A percentile compares a stretch with the other conserved stretches of the same genome.
These are phyloP conservation scores for Hordeum marinum DNA, from an alignment of 176 grass and related monocot genomes.

Conservation along the genomic window DNA sequence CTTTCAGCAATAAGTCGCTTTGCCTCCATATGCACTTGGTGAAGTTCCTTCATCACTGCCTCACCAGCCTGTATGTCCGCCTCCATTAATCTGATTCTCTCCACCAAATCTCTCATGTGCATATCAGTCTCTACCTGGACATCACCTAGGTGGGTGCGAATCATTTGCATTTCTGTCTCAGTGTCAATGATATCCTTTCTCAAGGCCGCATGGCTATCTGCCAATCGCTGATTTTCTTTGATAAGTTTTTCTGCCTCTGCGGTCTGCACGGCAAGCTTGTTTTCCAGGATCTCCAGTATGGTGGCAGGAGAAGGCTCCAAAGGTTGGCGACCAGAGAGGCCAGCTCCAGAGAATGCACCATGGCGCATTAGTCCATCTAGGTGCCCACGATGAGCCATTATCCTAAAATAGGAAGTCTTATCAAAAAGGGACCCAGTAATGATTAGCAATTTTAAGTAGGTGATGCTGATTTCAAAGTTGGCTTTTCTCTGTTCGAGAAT, in stretches of 20 bases:
- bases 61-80: constrained; percentile 63
- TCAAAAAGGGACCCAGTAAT: background rate
- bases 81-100: constrained; percentile 73
- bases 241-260: constrained; percentile 71
- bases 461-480: background rate
- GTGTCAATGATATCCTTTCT: constrained; percentile 78
- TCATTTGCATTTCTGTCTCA: constrained; percentile 69
- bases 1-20: constrained; percentile 60
- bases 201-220: constrained; percentile 63
- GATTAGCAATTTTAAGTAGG: background rate
- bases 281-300: constrained; percentile 54
- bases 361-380: constrained; percentile 59
- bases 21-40: constrained; percentile 75
- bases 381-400: constrained; percentile 62
- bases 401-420: constrained; percentile 23
- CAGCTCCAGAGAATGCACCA: constrained; percentile 45
- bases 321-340: constrained; percentile 29
- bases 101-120: constrained; percentile 59
- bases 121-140: constrained; percentile 71
- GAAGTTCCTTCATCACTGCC: constrained; percentile 62
- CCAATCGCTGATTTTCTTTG: constrained; percentile 73
- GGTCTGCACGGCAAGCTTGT: constrained; percentile 60
- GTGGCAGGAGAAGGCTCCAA: constrained; percentile 24
- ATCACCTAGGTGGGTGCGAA: constrained; percentile 56
- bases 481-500: background rate